Percentiles rank a stretch among this genome's conserved stretches.
phyloP scores from a whole-genome alignment of 805 yeast genomes.

The Nematodospora valgi region DNA sequence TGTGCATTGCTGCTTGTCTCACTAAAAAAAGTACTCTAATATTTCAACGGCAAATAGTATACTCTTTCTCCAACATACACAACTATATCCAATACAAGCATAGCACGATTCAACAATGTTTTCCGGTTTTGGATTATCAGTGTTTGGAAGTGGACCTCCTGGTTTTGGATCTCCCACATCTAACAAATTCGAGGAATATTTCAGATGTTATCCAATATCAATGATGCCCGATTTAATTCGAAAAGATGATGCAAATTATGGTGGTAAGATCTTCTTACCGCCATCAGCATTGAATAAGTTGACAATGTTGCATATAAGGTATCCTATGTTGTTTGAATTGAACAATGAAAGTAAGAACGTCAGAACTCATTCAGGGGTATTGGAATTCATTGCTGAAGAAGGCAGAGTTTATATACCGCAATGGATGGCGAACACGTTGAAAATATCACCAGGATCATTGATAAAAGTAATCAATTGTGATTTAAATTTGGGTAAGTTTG shows the following conservation, averaged over 20 bases:
- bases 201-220: slow-evolving; percentile 86
- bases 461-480: slow-evolving; percentile 73
- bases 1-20: no score
- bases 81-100: no score
- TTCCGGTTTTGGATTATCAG: slow-evolving; percentile 38
- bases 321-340: slow-evolving; percentile 92
- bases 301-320: slow-evolving; percentile 86
- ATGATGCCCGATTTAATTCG: slow-evolving; percentile 80
- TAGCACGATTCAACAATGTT: slow-evolving; percentile 24
- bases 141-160: slow-evolving; percentile 36
- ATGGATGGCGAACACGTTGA: slow-evolving; percentile 89
- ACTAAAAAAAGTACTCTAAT: no score
- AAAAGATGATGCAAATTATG: slow-evolving; percentile 79
- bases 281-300: slow-evolving; percentile 87
- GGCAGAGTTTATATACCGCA: slow-evolving; percentile 93
- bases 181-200: slow-evolving; percentile 71
- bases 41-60: no score
- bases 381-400: slow-evolving; percentile 96
- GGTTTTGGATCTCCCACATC: slow-evolving; percentile 19
- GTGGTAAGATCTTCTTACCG: slow-evolving; percentile 94
- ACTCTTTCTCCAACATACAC: no score
- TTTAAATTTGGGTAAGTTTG: slow-evolving; percentile 82
- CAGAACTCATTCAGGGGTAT: slow-evolving; percentile 85
- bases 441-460: slow-evolving; percentile 74
- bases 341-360: slow-evolving; percentile 58